phyloP scores from a whole-genome alignment of 495 filamentous ascomycete genomes.

The Aspergillus olivimuriae region DNA sequence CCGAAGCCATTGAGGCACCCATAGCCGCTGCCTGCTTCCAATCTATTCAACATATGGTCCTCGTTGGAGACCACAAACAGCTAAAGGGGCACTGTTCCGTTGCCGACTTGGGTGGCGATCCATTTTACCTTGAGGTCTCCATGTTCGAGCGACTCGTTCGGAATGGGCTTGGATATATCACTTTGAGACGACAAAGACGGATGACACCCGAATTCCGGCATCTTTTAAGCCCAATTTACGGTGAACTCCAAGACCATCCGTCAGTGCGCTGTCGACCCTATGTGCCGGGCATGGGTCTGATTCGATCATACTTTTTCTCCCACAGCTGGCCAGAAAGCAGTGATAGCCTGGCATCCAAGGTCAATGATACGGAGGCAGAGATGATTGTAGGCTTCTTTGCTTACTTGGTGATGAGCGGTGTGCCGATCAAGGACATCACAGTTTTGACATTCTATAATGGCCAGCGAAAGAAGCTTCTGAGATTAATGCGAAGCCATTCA shows the following conservation, averaged over 20 bases:
- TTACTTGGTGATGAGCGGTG: slow-evolving; percentile 66
- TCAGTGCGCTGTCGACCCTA: slow-evolving; percentile 54
- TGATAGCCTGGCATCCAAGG: slow-evolving; percentile 61
- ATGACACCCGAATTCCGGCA: slow-evolving; percentile 69
- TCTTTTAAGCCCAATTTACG: slow-evolving; percentile 62
- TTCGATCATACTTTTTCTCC: slow-evolving; percentile 63
- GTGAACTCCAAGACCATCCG: slow-evolving; percentile 58
- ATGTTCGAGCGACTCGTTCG: slow-evolving; percentile 73
- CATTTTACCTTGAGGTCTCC: slow-evolving; percentile 60
- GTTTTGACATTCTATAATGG: slow-evolving; percentile 90
- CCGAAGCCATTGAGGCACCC: slow-evolving; percentile 63
- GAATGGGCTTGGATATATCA: slow-evolving; percentile 58
- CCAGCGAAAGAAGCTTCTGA: slow-evolving; percentile 62
- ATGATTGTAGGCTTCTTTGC: slow-evolving; percentile 71
- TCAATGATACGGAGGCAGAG: slow-evolving; percentile 66
- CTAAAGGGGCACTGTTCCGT: slow-evolving; percentile 57
- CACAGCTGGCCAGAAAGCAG: slow-evolving; percentile 62
- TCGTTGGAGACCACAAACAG: slow-evolving; percentile 74
- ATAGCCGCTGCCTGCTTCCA: slow-evolving; percentile 59
- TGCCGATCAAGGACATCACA: slow-evolving; percentile 57
- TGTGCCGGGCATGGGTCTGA: slow-evolving; percentile 73
- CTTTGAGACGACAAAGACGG: slow-evolving; percentile 56
- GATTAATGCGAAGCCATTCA: slow-evolving; percentile 41
- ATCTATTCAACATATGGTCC: slow-evolving; percentile 63
- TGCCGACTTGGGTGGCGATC: slow-evolving; percentile 43